Evolutionary conservation across 306 rosid species (phyloP).

Genomic region (Aeschynomene evenia): DNA sequence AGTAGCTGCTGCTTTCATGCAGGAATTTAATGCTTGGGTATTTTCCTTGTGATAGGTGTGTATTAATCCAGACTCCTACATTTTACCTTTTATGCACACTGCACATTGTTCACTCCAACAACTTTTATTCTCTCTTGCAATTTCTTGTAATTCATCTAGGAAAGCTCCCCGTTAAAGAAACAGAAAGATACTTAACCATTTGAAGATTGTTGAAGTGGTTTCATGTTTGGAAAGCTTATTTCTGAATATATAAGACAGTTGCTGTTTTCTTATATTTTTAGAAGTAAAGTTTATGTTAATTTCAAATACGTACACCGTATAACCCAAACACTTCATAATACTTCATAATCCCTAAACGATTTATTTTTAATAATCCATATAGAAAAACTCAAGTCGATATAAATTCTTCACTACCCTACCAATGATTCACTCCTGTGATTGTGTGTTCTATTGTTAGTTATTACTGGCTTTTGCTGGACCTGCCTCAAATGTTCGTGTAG

Average conservation of each 20-base stretch:
- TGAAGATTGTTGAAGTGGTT: conserved; percentile 10
- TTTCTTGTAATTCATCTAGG: conserved; percentile 7
- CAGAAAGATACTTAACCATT: not conserved
- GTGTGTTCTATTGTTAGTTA: conserved; percentile 49
- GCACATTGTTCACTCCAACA: not conserved
- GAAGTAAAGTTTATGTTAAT: conserved; percentile 6
- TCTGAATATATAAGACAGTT: not conserved
- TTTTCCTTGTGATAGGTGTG: conserved; percentile 1
- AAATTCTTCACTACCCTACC: not conserved
- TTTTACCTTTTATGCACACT: conserved; percentile 1
- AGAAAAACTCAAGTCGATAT: not conserved
- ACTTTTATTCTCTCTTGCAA: not conserved
- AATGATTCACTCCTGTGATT: conserved; percentile 12
- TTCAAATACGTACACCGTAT: conserved; percentile 1
- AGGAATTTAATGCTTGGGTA: conserved; percentile 9
- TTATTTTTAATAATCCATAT: not conserved
- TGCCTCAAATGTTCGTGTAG: conserved; percentile 79
- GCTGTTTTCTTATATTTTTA: not conserved
- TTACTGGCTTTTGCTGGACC: conserved; percentile 88
- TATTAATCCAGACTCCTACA: not conserved
- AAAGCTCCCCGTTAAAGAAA: not conserved
- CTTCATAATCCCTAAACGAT: conserved; percentile 12
- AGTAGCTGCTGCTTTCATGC: not conserved
- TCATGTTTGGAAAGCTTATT: conserved; percentile 11
- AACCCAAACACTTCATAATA: not conserved